phyloP scores from a whole-genome alignment of 2,329 filamentous ascomycete genomes.

The Zelopaecilomyces penicillatus region DNA sequence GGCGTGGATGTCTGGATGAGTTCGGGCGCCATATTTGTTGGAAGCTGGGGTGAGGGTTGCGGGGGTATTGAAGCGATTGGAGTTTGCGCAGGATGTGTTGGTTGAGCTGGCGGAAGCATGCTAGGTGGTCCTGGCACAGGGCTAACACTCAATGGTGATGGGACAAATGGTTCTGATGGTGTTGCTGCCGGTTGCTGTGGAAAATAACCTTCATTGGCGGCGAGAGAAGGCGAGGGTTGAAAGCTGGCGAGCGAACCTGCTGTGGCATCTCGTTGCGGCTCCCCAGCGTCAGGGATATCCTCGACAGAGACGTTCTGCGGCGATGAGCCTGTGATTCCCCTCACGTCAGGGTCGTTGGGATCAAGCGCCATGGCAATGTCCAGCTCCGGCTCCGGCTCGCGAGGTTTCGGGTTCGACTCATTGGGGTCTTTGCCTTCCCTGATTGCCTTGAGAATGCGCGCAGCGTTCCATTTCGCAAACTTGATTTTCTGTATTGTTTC shows the following conservation, averaged over 20 bases:
- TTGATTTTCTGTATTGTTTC: conserved; percentile 84
- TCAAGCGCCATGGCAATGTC: conserved; percentile 39
- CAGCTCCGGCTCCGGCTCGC: conserved; percentile 30
- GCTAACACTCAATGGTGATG: conserved; percentile 27
- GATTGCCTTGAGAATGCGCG: conserved; percentile 82
- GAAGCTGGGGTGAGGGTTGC: conserved; percentile 21
- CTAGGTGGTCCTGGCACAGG: conserved; percentile 13
- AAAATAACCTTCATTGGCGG: conserved; percentile 25
- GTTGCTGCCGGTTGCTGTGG: conserved; percentile 14
- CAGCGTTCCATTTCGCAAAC: conserved; percentile 91
- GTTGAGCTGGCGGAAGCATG: conserved; percentile 12
- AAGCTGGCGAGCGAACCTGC: conserved; percentile 16
- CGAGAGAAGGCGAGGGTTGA: conserved; percentile 16
- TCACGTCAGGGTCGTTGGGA: conserved; percentile 57
- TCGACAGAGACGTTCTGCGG: conserved; percentile 41
- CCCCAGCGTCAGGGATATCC: conserved; percentile 41
- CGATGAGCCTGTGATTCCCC: conserved; percentile 30
- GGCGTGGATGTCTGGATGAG: conserved; percentile 15
- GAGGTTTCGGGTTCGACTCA: conserved; percentile 68
- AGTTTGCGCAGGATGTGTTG: conserved; percentile 10
- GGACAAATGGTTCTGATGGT: conserved; percentile 21
- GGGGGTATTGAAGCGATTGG: conserved; percentile 16
- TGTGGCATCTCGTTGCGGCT: conserved; percentile 18
- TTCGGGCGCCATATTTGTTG: conserved; percentile 16
- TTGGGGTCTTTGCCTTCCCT: conserved; percentile 91